Conservation (phyloP, 768 basidiomycete genomes). For the Cyclocybe aegerita region DNA sequence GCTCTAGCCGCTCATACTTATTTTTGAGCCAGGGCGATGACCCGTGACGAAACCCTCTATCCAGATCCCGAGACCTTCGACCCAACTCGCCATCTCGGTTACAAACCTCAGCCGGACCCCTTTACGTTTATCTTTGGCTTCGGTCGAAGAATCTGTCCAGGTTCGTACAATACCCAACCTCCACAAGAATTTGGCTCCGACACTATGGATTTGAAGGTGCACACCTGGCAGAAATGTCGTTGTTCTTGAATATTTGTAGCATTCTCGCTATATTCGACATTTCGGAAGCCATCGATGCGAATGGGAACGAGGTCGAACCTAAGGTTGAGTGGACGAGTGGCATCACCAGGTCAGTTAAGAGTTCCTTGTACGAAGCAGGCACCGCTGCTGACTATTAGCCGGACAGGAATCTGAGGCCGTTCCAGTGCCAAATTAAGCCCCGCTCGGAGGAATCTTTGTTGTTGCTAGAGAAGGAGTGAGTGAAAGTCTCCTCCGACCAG, state of each 20-base stretch:
- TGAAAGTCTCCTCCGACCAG: not conserved
- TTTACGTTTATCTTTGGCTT: slow-evolving; percentile 33
- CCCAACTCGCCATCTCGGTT: slow-evolving; percentile 30
- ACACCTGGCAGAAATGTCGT: slow-evolving; percentile 27
- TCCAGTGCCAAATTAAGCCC: slow-evolving; percentile 16
- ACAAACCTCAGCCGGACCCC: slow-evolving; percentile 28
- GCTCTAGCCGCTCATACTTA: not conserved
- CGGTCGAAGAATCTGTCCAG: slow-evolving; percentile 32
- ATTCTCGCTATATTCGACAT: slow-evolving; percentile 34
- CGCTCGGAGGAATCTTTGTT: slow-evolving; percentile 6
- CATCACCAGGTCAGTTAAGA: slow-evolving; percentile 14
- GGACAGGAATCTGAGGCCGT: slow-evolving; percentile 17
- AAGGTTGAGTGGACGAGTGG: slow-evolving; percentile 27
- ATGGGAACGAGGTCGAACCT: slow-evolving; percentile 33
- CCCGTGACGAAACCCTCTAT: slow-evolving; percentile 35
- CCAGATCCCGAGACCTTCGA: slow-evolving; percentile 35
- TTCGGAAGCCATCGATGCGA: slow-evolving; percentile 24
- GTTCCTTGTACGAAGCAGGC: not conserved
- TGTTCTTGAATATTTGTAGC: slow-evolving; percentile 32
- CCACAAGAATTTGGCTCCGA: not conserved
- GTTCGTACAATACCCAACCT: slow-evolving; percentile 5
- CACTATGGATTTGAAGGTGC: slow-evolving; percentile 6
- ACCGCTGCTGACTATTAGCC: not conserved
- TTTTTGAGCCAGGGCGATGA: slow-evolving; percentile 24
- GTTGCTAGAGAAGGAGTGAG: not conserved